Percentiles rank a stretch among this genome's conserved stretches.
These are phyloP conservation scores for Epicoccum sorghinum DNA, from an alignment of 2,329 filamentous ascomycete genomes.

Conservation along the genomic window DNA sequence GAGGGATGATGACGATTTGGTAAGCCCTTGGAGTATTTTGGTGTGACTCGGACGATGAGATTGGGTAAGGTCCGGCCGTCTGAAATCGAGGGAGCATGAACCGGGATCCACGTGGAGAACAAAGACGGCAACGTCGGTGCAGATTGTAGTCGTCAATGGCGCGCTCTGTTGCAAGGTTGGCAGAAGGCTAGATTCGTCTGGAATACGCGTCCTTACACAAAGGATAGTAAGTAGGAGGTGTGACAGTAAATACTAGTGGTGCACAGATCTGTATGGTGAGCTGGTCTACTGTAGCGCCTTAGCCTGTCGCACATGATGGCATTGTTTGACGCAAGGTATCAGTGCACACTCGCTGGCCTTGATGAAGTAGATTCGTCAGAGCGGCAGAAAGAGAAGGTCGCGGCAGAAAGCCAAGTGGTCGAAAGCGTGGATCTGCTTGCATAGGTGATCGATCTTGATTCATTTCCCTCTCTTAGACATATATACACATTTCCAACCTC, in stretches of 20 bases:
- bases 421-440: neutral
- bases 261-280: neutral
- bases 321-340: neutral
- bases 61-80: constrained; percentile 9
- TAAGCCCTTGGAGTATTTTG: constrained; percentile 17
- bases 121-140: constrained; percentile 7
- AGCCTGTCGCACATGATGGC: constrained; percentile 8
- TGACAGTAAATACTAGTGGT: neutral
- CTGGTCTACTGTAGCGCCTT: constrained; percentile 1
- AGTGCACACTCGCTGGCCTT: no score
- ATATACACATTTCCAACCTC: constrained; percentile 19
- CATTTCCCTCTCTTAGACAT: constrained; percentile 13
- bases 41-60: constrained; percentile 14
- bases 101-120: constrained; percentile 18
- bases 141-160: neutral
- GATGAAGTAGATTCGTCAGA: no score
- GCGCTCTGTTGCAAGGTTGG: neutral
- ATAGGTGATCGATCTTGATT: constrained; percentile 2
- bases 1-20: constrained; percentile 22
- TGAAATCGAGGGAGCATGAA: constrained; percentile 22
- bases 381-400: neutral
- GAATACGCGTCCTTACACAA: neutral
- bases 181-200: neutral
- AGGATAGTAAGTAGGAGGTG: neutral
- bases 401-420: neutral